phyloP scores from a whole-genome alignment of 1,139 yeast species.

The Pichiaceae sp. region DNA sequence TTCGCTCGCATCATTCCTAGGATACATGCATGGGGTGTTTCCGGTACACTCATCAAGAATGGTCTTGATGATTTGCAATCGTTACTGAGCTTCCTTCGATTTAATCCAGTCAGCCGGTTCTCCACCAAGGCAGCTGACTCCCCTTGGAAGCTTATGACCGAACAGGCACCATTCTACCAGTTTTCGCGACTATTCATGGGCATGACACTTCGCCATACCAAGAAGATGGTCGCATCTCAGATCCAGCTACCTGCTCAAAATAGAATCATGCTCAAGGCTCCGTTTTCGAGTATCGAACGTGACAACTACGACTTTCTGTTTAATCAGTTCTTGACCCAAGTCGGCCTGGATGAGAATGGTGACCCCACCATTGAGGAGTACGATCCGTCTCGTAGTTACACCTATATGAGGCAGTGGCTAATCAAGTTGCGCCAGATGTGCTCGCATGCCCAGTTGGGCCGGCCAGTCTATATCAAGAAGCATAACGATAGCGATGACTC shows the following conservation, averaged over 20 bases:
- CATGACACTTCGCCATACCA: constrained; percentile 69
- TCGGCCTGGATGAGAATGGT: constrained; percentile 53
- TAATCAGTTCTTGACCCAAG: constrained; percentile 52
- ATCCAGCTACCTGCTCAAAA: constrained; percentile 71
- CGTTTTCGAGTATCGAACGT: constrained; percentile 75
- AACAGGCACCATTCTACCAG: constrained; percentile 14
- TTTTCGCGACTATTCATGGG: constrained; percentile 28
- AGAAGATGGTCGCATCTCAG: constrained; percentile 71
- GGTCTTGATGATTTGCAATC: constrained; percentile 62
- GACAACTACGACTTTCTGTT: constrained; percentile 66
- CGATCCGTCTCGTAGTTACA: constrained; percentile 38
- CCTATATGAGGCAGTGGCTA: constrained; percentile 58
- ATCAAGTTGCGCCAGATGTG: constrained; percentile 67
- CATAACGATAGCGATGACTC: constrained; percentile 2
- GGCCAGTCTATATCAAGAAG: constrained; percentile 27
- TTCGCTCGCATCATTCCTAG: constrained; percentile 77
- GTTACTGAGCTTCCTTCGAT: constrained; percentile 55
- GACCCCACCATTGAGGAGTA: constrained; percentile 43
- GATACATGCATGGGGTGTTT: constrained; percentile 91
- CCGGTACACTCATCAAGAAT: constrained; percentile 84
- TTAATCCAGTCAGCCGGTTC: constrained; percentile 48
- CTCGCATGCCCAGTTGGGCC: constrained; percentile 68
- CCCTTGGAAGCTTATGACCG: constrained; percentile 16
- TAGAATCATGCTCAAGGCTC: constrained; percentile 58
- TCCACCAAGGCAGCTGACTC: constrained; percentile 22